phyloP scores from a whole-genome alignment of 768 basidiomycete species.

The Trametes coccinea region DNA sequence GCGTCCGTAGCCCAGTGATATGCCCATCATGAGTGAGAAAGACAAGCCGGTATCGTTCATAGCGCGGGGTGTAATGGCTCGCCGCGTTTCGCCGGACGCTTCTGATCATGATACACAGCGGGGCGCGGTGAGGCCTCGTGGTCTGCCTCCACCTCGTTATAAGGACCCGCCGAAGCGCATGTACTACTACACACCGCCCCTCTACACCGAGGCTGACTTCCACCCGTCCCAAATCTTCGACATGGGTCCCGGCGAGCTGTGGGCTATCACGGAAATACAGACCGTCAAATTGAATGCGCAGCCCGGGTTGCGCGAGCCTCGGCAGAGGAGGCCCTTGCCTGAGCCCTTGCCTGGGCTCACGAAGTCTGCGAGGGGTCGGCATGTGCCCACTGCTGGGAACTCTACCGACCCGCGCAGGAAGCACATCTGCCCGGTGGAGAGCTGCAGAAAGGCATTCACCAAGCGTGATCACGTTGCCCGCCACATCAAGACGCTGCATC shows the following conservation, averaged over 20 bases:
- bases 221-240: neutral
- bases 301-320: neutral
- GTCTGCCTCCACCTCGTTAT: slow-evolving; percentile 6
- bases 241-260: too few relatives aligned
- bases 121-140: slow-evolving; percentile 11
- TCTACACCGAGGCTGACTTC: neutral
- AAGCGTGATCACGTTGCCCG: slow-evolving; percentile 81
- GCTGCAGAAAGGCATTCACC: slow-evolving; percentile 78
- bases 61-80: slow-evolving; percentile 8
- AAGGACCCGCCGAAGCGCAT: neutral
- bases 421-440: slow-evolving; percentile 66
- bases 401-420: slow-evolving; percentile 37
- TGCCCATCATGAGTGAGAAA: slow-evolving; percentile 16
- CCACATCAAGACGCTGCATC: slow-evolving; percentile 79
- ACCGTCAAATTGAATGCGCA: neutral
- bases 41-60: slow-evolving; percentile 23
- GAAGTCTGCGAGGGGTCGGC: slow-evolving; percentile 49
- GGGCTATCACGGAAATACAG: too few relatives aligned
- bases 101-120: neutral
- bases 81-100: neutral
- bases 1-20: slow-evolving; percentile 10
- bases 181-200: neutral
- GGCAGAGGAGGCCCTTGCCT: neutral
- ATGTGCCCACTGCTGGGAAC: slow-evolving; percentile 44
- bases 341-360: slow-evolving; percentile 47